Evolutionary conservation across 2,329 filamentous ascomycete species (phyloP), one percentile per base, ranked within the genome.

Genomic region (Calonectria hongkongensis): DNA sequence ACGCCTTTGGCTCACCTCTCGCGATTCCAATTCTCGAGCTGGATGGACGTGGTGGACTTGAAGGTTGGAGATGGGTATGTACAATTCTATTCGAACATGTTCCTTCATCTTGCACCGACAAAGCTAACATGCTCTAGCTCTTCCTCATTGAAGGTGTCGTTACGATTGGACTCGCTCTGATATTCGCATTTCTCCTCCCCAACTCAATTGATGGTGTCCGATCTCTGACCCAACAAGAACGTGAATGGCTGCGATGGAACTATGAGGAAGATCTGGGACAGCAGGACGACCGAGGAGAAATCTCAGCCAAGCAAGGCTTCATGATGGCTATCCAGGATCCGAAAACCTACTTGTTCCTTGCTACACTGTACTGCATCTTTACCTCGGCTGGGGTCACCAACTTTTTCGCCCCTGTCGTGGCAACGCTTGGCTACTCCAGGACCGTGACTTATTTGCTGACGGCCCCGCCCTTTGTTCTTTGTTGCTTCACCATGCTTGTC

Each of bases 241-340:
- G 68, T 7, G 47, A 71, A 25, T 73, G 54, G 68, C 56, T 71
- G 1, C 54, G 58, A 18, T 73, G 56, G 41, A 71, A 71, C 15
- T 66, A 66, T 27, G 67, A 58, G 2, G 48, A 45, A 5, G 71
- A 73, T 9, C 36, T 66, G 18, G 71, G 71, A 9, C 68, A 68
- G 9, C 58, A 45, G 5, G 71, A 71, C 36, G 58, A 67, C 6
- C 39, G 33, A 33, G 62, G 43, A 13, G 68, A 71, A 30, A 68
- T 68, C 13, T 63, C 63, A 4, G 33, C 68, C 12, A 33, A 70
- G 84, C 75, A 84, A 83, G 71, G 74, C 16, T 73, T 73, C 58
- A 56, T 65, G 25, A 51, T 70, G 67, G 67, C 71, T 21, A 54
- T 63, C 9, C 68, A n/a, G 28, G 60, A 70, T 16, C 68, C 68